phyloP scores from a whole-genome alignment of 345 rosid species.

The Euphorbia tirucalli region DNA sequence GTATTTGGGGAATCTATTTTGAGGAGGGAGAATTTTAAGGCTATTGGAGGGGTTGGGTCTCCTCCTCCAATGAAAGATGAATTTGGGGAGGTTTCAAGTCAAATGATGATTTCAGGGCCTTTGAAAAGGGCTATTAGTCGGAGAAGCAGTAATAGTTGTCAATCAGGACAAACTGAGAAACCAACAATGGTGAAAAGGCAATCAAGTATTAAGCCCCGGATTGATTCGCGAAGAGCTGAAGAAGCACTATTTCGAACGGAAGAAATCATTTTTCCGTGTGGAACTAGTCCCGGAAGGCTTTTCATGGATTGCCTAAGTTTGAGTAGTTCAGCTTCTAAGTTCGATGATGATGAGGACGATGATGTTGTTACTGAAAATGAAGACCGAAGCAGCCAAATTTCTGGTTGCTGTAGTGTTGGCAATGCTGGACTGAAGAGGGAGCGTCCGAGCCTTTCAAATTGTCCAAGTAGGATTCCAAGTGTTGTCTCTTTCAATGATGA shows the following conservation, averaged over 20 bases:
- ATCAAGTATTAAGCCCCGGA: conserved; percentile 34
- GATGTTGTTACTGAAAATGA: conserved; percentile 27
- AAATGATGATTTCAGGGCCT: conserved; percentile 31
- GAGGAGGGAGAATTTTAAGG: conserved; percentile 30
- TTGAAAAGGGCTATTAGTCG: conserved; percentile 52
- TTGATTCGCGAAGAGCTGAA: conserved; percentile 46
- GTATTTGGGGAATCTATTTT: conserved; percentile 62
- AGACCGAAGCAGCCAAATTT: conserved; percentile 47
- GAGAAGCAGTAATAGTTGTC: conserved; percentile 35
- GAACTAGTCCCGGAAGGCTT: conserved; percentile 73
- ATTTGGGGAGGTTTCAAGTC: conserved; percentile 26
- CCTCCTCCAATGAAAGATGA: conserved; percentile 30
- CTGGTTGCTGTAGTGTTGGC: conserved; percentile 37
- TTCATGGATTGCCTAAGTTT: conserved; percentile 82
- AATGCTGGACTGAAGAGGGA: conserved; percentile 41
- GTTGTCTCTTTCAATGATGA: conserved; percentile 35
- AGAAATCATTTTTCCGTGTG: conserved; percentile 75
- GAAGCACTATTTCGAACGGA: conserved; percentile 43
- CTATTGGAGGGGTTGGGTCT: conserved; percentile 19
- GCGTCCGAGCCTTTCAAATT: conserved; percentile 23
- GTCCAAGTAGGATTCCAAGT: conserved; percentile 20
- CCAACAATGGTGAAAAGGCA: conserved; percentile 25
- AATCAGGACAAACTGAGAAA: conserved; percentile 33
- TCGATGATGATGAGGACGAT: conserved; percentile 46
- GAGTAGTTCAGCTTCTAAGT: conserved; percentile 58